Evolutionary conservation across 768 basidiomycete species (phyloP).

Genomic region (Russula earlei): DNA sequence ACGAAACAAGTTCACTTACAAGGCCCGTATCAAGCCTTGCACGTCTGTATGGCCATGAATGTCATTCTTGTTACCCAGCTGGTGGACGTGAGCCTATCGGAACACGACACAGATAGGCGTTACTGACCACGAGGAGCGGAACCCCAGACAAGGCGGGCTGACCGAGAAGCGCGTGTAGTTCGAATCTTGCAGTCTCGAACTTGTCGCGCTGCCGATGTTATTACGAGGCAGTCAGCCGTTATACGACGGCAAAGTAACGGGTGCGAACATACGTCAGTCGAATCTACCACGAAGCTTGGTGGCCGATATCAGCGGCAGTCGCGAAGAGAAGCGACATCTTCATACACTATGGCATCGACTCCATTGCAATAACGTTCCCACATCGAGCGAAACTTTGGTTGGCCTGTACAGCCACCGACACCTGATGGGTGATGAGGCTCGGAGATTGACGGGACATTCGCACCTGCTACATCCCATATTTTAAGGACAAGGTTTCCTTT

Average conservation of each 20-base stretch:
- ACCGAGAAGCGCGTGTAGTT: slow-evolving; percentile 69
- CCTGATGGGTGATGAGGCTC: not conserved
- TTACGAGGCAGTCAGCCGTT: not conserved
- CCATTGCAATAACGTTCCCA: slow-evolving; percentile 94
- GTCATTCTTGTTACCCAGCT: slow-evolving; percentile 95
- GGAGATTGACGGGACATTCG: slow-evolving; percentile 19
- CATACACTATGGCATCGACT: slow-evolving; percentile 86
- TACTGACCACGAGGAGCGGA: slow-evolving; percentile 71
- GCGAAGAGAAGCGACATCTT: not conserved
- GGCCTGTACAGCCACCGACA: slow-evolving; percentile 38
- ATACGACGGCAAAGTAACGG: not conserved
- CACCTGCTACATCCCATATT: slow-evolving; percentile 93
- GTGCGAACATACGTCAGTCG: slow-evolving; percentile 57
- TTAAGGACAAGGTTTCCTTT: slow-evolving; percentile 88
- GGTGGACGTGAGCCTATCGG: not conserved
- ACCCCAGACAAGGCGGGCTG: slow-evolving; percentile 60
- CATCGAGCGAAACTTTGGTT: slow-evolving; percentile 90
- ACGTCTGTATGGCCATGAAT: slow-evolving; percentile 65
- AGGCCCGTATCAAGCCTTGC: slow-evolving; percentile 69
- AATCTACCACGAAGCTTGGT: slow-evolving; percentile 87
- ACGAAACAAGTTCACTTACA: slow-evolving; percentile 40
- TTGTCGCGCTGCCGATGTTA: slow-evolving; percentile 49
- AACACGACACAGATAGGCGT: not conserved
- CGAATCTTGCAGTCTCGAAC: slow-evolving; percentile 75
- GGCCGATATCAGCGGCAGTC: not conserved